These are phyloP conservation scores for Vitis hybrid DNA, from an alignment of 177 flowering plant genomes.

Conservation along the genomic window DNA sequence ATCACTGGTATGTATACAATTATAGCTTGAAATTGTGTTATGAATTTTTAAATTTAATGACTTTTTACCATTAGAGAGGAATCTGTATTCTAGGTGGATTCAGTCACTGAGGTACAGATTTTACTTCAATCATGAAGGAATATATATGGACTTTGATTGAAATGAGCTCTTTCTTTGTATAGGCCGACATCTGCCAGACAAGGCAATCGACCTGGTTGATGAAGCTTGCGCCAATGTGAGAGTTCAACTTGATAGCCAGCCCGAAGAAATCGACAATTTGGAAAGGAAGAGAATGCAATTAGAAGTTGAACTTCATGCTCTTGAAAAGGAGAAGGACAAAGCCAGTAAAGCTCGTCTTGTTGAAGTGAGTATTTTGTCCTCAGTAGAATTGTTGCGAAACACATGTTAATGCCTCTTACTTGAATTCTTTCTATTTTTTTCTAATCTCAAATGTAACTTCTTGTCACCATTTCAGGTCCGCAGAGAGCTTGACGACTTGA, in stretches of 20 bases:
- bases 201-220: slow-evolving; percentile 95
- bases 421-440: not conserved
- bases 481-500: slow-evolving; percentile 83
- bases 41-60: too few species aligned
- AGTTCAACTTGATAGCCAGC: slow-evolving; percentile 94
- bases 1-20: slow-evolving; percentile 56
- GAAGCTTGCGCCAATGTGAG: slow-evolving; percentile 98
- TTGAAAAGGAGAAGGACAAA: slow-evolving; percentile 96
- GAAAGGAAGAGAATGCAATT: slow-evolving; percentile 86
- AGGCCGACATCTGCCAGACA: slow-evolving; percentile 92
- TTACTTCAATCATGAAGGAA: too few species aligned
- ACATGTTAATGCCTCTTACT: not conserved
- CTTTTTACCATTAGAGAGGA: too few species aligned
- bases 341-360: slow-evolving; percentile 87
- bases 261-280: slow-evolving; percentile 88
- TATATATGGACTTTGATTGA: not conserved
- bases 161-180: not conserved
- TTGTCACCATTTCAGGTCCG: slow-evolving; percentile 39
- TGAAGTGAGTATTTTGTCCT: slow-evolving; percentile 42
- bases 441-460: not conserved
- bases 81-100: too few species aligned
- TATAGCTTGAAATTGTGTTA: too few species aligned
- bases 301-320: slow-evolving; percentile 87
- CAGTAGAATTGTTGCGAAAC: too few species aligned
- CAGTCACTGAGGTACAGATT: too few species aligned